Conservation (phyloP, 108 stramenopile genomes). For the Pelagomonas calceolata region DNA sequence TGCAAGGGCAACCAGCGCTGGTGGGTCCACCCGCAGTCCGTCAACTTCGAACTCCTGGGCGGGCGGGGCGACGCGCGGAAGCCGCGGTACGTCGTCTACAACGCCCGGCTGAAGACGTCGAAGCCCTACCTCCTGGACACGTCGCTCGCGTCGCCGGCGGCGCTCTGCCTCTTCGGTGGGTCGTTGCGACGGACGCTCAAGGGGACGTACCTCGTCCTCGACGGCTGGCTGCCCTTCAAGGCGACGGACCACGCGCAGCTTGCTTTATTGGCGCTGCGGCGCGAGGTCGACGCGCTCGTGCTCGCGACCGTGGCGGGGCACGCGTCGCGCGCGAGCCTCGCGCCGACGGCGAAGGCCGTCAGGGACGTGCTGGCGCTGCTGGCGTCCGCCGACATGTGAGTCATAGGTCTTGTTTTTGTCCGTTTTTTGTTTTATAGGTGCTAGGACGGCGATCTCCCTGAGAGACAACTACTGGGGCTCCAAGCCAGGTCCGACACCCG, state of each 20-base stretch:
- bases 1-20: background rate
- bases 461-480: too few species aligned
- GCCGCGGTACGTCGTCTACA: conserved; percentile 40
- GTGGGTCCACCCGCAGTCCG: background rate
- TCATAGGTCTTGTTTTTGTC: too few species aligned
- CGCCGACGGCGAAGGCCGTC: too few species aligned
- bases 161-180: conserved; percentile 49
- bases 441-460: too few species aligned
- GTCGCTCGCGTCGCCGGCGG: conserved; percentile 42
- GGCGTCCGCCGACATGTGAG: too few species aligned
- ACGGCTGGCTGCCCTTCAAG: conserved; percentile 4
- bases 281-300: background rate
- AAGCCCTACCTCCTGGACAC: conserved; percentile 39
- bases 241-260: background rate
- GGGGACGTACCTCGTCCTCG: background rate
- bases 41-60: background rate
- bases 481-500: too few species aligned
- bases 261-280: background rate
- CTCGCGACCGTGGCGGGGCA: background rate
- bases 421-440: too few species aligned
- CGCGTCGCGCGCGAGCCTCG: too few species aligned
- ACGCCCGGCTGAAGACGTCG: conserved; percentile 40
- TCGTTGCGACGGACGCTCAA: background rate
- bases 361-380: too few species aligned
- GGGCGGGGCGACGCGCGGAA: background rate